phyloP scores from a whole-genome alignment of 2,329 filamentous ascomycete species.

The Talaromyces funiculosus region DNA sequence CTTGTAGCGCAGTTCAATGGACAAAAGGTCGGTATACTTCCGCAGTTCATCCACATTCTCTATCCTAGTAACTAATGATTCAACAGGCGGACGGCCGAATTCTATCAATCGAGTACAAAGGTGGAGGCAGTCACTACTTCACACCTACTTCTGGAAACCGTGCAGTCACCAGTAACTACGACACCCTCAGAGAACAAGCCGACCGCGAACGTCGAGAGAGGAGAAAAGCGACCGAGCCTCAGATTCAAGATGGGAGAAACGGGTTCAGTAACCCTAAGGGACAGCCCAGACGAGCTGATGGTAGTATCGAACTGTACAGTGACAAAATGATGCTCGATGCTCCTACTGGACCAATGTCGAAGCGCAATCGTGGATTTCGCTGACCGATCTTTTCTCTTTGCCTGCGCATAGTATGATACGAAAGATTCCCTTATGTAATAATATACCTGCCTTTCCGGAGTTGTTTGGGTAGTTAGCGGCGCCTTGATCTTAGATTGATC shows the following conservation, averaged over 20 bases:
- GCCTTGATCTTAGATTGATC: neutral
- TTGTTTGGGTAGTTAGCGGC: conserved; percentile 1
- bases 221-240: conserved; percentile 27
- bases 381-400: neutral
- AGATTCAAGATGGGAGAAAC: conserved; percentile 35
- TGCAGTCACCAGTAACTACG: conserved; percentile 24
- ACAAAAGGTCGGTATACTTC: conserved; percentile 46
- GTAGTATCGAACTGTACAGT: conserved; percentile 29
- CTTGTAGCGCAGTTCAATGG: conserved; percentile 59
- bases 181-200: conserved; percentile 34
- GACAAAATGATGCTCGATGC: conserved; percentile 38
- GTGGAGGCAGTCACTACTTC: conserved; percentile 16
- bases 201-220: conserved; percentile 34
- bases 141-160: conserved; percentile 12
- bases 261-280: conserved; percentile 28
- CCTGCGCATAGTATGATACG: neutral
- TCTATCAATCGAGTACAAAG: conserved; percentile 53
- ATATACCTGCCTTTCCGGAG: neutral
- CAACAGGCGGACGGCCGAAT: conserved; percentile 54
- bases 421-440: neutral
- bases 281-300: conserved; percentile 12
- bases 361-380: conserved; percentile 9
- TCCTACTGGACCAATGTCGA: conserved; percentile 17
- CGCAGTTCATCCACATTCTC: neutral
- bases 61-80: neutral